Evolutionary conservation across 2,329 filamentous ascomycete genomes (phyloP).

Genomic region (Arthrocladium fulminans): DNA sequence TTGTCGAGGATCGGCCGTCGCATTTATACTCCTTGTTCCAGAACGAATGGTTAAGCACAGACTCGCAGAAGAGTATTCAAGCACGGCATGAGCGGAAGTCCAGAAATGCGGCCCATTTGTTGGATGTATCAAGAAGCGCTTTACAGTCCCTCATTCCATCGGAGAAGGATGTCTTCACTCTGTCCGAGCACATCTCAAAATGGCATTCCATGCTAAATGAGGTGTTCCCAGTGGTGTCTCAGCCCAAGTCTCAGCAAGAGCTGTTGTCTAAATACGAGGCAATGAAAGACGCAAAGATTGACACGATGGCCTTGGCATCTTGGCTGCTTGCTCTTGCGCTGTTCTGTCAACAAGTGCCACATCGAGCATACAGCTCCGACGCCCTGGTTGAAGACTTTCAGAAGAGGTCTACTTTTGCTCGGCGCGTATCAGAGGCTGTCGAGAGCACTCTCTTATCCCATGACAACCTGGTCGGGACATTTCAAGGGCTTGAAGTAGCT

Average conservation of each 20-base stretch:
- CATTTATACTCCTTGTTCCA: constrained; percentile 14
- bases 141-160: constrained; percentile 14
- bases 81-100: background rate
- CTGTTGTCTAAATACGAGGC: constrained; percentile 9
- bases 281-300: constrained; percentile 9
- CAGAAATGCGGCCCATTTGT: constrained; percentile 7
- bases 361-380: background rate
- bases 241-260: constrained; percentile 10
- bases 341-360: constrained; percentile 10
- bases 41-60: constrained; percentile 13
- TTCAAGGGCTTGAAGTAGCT: constrained; percentile 24
- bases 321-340: constrained; percentile 15
- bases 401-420: constrained; percentile 7
- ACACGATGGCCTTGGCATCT: constrained; percentile 10
- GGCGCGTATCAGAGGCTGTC: constrained; percentile 10
- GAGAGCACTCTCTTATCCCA: constrained; percentile 19
- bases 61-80: background rate
- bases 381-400: constrained; percentile 2
- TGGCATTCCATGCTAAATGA: constrained; percentile 8
- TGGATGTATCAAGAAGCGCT: constrained; percentile 10
- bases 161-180: constrained; percentile 5
- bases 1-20: constrained; percentile 10
- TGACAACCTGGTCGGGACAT: constrained; percentile 27
- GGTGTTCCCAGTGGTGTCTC: constrained; percentile 9
- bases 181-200: constrained; percentile 5